Evolutionary conservation across 2,329 filamentous ascomycete species (phyloP).

Genomic region (Ploettnerulaceae sp.): DNA sequence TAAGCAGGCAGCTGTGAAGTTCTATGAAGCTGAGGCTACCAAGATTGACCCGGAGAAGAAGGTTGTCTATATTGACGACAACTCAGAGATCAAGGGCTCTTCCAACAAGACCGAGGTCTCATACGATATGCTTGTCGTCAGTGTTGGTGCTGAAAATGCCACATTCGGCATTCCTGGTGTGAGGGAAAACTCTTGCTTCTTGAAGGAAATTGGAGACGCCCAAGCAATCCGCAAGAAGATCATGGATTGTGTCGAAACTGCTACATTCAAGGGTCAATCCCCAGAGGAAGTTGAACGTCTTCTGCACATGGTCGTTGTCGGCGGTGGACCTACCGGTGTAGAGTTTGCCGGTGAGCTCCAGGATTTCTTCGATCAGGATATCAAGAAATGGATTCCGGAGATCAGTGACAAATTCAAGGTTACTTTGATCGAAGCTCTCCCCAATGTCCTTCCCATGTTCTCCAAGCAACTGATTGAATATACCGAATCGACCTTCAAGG

Average conservation of each 20-base stretch:
- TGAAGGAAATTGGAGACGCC: slow-evolving; percentile 96
- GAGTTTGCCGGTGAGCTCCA: slow-evolving; percentile 98
- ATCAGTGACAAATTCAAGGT: slow-evolving; percentile 95
- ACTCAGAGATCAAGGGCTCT: slow-evolving; percentile 85
- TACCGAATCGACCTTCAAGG: slow-evolving; percentile 97
- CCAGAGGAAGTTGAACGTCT: slow-evolving; percentile 86
- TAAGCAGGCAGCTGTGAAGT: slow-evolving; percentile 90
- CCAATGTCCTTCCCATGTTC: slow-evolving; percentile 96
- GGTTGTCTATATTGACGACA: slow-evolving; percentile 83
- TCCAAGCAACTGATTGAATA: slow-evolving; percentile 99
- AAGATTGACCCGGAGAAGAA: slow-evolving; percentile 92
- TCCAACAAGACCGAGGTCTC: slow-evolving; percentile 80
- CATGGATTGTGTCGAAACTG: slow-evolving; percentile 99
- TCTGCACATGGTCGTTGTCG: slow-evolving; percentile 94
- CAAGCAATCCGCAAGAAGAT: slow-evolving; percentile 97
- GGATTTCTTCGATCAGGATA: slow-evolving; percentile 97
- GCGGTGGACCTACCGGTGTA: slow-evolving; percentile 92
- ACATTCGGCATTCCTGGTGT: slow-evolving; percentile 98
- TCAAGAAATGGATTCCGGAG: slow-evolving; percentile 96
- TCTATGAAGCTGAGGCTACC: slow-evolving; percentile 95
- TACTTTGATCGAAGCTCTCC: slow-evolving; percentile 93
- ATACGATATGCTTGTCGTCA: slow-evolving; percentile 97
- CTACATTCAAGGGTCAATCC: slow-evolving; percentile 94
- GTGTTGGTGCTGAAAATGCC: slow-evolving; percentile 95
- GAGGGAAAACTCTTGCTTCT: slow-evolving; percentile 89